Base-by-base conservation (phyloP, 2,329 filamentous ascomycete genomes). In the Cordyceps militaris region DNA sequence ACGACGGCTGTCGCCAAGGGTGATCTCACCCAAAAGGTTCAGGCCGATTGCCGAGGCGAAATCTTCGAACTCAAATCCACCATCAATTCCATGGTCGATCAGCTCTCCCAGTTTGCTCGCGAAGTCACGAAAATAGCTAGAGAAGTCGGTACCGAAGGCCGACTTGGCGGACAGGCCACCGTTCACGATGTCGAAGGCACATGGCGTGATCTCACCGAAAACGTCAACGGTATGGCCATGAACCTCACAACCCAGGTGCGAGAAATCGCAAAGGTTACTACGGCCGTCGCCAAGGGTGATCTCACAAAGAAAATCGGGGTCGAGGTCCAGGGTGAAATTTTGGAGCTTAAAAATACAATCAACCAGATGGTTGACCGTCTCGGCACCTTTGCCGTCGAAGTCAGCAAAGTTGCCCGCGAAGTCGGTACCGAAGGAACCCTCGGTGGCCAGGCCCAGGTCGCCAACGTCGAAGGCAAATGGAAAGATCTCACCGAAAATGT, bases 61-160 rank as follows among this genome's bases (percentile, higher is more conserved):
- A 97, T 92, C 67, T 88, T 86, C 69, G 91, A 89, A 76, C 87
- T 99, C 68, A 99, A 99, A 75, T 92, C 91, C 60, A 97, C 94
- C 48, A 99, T 97, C 78, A 99, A 99, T 75, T 94, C 89, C 70
- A 99, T 99, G 93, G 93, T 99, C 64, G 94, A 97, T 71, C 94
- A 97, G 72, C 79, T 99, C 59, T 91, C 96, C 69, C 92, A 97
- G 69, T 97, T 97, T 70, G 94, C 94, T 10, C 89, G 91, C 68
- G 93, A 97, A 76, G 94, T 99, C 66, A 97, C 93, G 38, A 95
- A 94, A 73, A 89, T 99, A 67, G 93, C 93, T 38, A 88, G 91
- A 70, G 93, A 97, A 73, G 94, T 97, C 79, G 93, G 93, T 60
- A 97, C 94, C 1, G 93, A 99, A 72, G 93, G 93, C 66, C 86